Evolutionary conservation across 768 basidiomycete species (phyloP).

Genomic region (Auricularia auricula-judae): DNA sequence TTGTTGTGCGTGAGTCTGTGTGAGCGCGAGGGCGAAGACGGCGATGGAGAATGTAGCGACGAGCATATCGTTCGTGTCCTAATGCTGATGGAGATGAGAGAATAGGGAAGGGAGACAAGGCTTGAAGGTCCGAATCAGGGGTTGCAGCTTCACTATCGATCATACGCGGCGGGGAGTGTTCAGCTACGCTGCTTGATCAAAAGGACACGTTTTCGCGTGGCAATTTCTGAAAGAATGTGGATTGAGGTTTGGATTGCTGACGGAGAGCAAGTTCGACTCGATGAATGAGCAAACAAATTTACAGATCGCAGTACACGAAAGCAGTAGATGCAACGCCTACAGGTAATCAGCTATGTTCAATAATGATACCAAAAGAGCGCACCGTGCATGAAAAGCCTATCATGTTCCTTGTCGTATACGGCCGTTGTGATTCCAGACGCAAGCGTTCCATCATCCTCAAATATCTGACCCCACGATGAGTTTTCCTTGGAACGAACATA

Average conservation of each 20-base stretch:
- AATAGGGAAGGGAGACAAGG: too few relatives aligned
- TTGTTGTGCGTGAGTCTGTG: neutral
- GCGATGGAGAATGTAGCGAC: neutral
- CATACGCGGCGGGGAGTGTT: too few relatives aligned
- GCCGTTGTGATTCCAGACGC: slow-evolving; percentile 47
- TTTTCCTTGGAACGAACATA: neutral
- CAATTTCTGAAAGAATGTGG: too few relatives aligned
- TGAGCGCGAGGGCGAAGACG: neutral
- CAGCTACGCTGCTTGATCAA: too few relatives aligned
- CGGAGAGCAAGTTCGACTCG: too few relatives aligned
- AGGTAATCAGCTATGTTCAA: neutral
- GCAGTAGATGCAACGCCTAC: neutral
- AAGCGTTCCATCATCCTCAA: slow-evolving; percentile 54
- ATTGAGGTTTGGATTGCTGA: too few relatives aligned
- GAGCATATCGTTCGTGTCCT: neutral
- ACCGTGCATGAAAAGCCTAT: slow-evolving; percentile 51
- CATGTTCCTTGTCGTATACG: slow-evolving; percentile 41
- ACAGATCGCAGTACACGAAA: neutral
- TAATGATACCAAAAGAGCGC: slow-evolving; percentile 6
- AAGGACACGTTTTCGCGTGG: too few relatives aligned
- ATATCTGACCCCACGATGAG: slow-evolving; percentile 30
- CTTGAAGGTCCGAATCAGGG: too few relatives aligned
- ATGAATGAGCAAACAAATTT: neutral
- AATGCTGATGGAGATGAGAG: too few relatives aligned
- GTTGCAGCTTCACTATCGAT: too few relatives aligned